Conservation (phyloP, 208 protist genomes). For the Trypanosoma congolense region DNA sequence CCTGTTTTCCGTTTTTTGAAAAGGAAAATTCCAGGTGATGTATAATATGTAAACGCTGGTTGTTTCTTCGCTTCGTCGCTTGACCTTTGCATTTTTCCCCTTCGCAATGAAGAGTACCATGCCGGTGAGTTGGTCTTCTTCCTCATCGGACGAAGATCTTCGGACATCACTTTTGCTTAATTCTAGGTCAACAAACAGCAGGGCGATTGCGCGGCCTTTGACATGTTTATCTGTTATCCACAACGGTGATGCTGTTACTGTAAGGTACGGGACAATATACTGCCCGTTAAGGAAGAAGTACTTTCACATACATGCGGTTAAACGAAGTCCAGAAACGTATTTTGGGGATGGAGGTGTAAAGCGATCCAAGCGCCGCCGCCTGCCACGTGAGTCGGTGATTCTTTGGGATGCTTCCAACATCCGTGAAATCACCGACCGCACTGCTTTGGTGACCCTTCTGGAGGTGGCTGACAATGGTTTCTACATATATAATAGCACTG, state of each 20-base stretch:
- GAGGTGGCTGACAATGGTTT: conserved; percentile 50
- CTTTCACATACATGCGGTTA: conserved; percentile 47
- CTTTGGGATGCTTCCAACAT: conserved; percentile 24
- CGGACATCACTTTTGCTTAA: conserved; percentile 38
- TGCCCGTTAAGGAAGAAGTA: conserved; percentile 51
- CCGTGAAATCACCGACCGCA: conserved; percentile 2
- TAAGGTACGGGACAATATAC: conserved; percentile 49
- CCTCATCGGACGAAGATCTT: conserved; percentile 59
- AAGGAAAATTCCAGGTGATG: no score
- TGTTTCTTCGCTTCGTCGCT: neutral
- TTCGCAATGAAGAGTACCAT: conserved; percentile 5
- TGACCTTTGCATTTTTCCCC: neutral
- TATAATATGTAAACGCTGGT: no score
- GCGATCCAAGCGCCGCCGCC: conserved; percentile 20
- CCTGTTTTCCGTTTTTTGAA: no score
- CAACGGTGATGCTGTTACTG: conserved; percentile 27
- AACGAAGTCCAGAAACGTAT: conserved; percentile 34
- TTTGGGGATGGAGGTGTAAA: conserved; percentile 54
- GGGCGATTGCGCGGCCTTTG: conserved; percentile 16
- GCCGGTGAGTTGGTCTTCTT: conserved; percentile 54
- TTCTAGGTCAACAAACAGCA: conserved; percentile 10
- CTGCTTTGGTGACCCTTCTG: conserved; percentile 21
- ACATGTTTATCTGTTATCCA: conserved; percentile 21
- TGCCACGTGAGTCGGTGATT: conserved; percentile 31
- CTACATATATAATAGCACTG: conserved; percentile 20